phyloP scores from a whole-genome alignment of 768 basidiomycete species.

The Hemileccinum impolitum region DNA sequence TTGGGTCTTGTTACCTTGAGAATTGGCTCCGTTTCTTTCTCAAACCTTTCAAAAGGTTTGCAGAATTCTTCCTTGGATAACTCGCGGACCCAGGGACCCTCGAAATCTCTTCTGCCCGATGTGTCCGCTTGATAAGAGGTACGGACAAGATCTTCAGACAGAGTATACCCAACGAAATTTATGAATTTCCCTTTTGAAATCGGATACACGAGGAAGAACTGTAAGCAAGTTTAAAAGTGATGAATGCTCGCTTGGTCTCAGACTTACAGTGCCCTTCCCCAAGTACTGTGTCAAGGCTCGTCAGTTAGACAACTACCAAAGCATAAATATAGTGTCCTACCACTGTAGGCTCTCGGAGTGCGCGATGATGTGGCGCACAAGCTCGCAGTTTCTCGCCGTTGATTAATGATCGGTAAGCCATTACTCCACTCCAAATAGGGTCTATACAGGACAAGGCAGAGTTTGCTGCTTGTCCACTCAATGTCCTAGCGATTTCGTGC shows the following conservation, averaged over 20 bases:
- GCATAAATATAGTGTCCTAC: conserved; percentile 29
- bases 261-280: conserved; percentile 46
- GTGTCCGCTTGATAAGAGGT: conserved; percentile 34
- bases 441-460: conserved; percentile 43
- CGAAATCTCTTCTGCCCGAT: conserved; percentile 12
- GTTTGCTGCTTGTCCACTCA: conserved; percentile 39
- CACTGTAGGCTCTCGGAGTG: conserved; percentile 45
- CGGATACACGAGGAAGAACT: conserved; percentile 65
- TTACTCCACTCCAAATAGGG: conserved; percentile 57
- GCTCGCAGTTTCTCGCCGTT: conserved; percentile 44
- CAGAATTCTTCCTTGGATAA: conserved; percentile 44
- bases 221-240: background rate
- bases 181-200: conserved; percentile 55
- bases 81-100: conserved; percentile 47
- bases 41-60: conserved; percentile 48
- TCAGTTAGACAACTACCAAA: conserved; percentile 2
- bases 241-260: background rate
- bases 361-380: conserved; percentile 45
- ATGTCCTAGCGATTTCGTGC: conserved; percentile 27
- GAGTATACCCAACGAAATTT: conserved; percentile 60
- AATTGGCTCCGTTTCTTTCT: conserved; percentile 56
- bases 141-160: conserved; percentile 49
- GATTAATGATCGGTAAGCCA: conserved; percentile 60
- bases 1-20: conserved; percentile 41
- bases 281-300: conserved; percentile 43